These are phyloP conservation scores for Magnolia sinica DNA, from an alignment of 164 flowering plant species.

Conservation along the genomic window DNA sequence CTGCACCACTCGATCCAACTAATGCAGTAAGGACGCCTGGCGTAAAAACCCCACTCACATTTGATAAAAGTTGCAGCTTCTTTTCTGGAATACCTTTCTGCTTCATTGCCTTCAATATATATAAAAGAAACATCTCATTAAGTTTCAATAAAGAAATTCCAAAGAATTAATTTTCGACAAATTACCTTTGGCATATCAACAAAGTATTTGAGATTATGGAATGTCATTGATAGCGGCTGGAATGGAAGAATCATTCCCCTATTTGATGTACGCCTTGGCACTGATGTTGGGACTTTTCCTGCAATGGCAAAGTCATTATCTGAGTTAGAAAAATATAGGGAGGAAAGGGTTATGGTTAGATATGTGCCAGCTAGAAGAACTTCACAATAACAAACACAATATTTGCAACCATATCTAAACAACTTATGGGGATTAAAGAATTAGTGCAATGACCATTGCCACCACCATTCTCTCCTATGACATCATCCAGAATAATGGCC, in stretches of 20 bases:
- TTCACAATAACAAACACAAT: not conserved
- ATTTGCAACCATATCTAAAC: not conserved
- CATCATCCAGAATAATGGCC: conserved; percentile 34
- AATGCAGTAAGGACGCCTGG: conserved; percentile 97
- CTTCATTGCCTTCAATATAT: conserved; percentile 59
- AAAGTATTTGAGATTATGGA: conserved; percentile 76
- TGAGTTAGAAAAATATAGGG: not conserved
- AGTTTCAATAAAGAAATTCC: not conserved
- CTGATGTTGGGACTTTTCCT: conserved; percentile 21
- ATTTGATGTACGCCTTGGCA: conserved; percentile 12
- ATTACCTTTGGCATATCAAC: conserved; percentile 91
- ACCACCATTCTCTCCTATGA: conserved; percentile 22
- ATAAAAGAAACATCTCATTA: conserved; percentile 4
- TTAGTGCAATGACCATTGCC: conserved; percentile 10
- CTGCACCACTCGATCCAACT: conserved; percentile 97
- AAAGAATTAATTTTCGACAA: not conserved
- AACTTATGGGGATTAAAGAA: not conserved
- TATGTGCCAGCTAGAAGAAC: not conserved
- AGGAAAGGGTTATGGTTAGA: not conserved
- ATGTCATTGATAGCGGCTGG: conserved; percentile 76
- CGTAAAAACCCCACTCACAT: conserved; percentile 82
- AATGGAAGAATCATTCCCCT: conserved; percentile 96
- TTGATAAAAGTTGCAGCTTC: conserved; percentile 70
- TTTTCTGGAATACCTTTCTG: conserved; percentile 54
- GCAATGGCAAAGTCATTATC: conserved; percentile 13